Percentiles rank a stretch among this genome's conserved stretches.
Conservation (phyloP, 164 flowering plant genomes). For the Chimonanthus salicifolius region DNA sequence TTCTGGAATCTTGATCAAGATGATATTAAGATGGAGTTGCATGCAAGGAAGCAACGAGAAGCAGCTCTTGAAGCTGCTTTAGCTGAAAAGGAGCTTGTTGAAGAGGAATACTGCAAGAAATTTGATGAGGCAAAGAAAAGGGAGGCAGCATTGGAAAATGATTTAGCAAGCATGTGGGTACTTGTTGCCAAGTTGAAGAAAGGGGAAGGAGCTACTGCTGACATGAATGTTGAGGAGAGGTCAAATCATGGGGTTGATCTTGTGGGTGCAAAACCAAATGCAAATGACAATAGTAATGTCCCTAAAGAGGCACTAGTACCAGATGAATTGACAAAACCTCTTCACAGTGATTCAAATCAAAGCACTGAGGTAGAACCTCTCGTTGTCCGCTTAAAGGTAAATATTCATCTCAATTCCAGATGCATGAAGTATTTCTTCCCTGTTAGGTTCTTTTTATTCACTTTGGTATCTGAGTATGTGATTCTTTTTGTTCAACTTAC, state of each 20-base stretch:
- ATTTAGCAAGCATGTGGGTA: conserved; percentile 98
- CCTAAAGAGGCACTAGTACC: conserved; percentile 35
- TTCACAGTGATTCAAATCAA: conserved; percentile 20
- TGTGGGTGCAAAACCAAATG: conserved; percentile 27
- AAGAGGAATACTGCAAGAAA: conserved; percentile 68
- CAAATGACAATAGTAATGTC: conserved; percentile 20
- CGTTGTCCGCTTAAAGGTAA: conserved; percentile 82
- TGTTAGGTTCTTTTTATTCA: no score
- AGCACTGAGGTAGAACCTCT: conserved; percentile 57
- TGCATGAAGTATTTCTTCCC: not conserved
- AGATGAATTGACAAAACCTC: conserved; percentile 32
- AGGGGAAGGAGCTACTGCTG: conserved; percentile 45
- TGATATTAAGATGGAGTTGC: conserved; percentile 76
- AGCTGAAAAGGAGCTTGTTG: conserved; percentile 70
- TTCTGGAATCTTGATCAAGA: conserved; percentile 72
- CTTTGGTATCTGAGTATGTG: no score
- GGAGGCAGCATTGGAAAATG: conserved; percentile 88
- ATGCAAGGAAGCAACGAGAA: conserved; percentile 80
- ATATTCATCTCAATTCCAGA: not conserved
- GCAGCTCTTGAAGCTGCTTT: conserved; percentile 83
- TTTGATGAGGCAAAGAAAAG: conserved; percentile 73
- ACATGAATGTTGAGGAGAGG: conserved; percentile 32
- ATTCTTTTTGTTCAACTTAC: no score
- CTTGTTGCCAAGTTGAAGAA: conserved; percentile 95
- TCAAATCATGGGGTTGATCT: conserved; percentile 20